Percentiles rank a stretch among this genome's conserved stretches.
Evolutionary conservation across 306 rosid genomes (phyloP).

Genomic region (Calophaca sinica): DNA sequence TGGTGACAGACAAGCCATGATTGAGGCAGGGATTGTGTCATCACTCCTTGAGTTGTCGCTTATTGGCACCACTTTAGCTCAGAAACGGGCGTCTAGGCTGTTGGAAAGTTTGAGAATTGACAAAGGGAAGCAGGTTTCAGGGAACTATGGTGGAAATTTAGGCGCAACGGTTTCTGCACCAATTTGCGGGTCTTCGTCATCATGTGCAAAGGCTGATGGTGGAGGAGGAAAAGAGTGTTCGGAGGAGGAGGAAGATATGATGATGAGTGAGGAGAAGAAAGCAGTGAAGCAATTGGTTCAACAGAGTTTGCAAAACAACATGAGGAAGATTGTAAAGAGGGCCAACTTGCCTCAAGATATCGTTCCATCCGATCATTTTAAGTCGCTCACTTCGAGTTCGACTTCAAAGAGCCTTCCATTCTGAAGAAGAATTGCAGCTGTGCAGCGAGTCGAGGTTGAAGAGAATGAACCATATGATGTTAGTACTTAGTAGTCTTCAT

Average conservation of each 20-base stretch:
- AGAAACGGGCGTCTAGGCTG: conserved; percentile 93
- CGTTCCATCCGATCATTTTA: conserved; percentile 87
- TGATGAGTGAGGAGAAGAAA: conserved; percentile 91
- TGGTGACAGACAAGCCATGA: conserved; percentile 86
- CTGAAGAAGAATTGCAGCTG: conserved; percentile 59
- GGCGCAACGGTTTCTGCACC: conserved; percentile 79
- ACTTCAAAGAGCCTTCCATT: conserved; percentile 97
- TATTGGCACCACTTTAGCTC: conserved; percentile 89
- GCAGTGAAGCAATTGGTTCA: conserved; percentile 94
- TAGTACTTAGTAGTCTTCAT: conserved; percentile 52
- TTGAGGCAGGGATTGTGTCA: conserved; percentile 82
- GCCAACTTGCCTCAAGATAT: conserved; percentile 94
- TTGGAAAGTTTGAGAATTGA: conserved; percentile 80
- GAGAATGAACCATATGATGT: conserved; percentile 50
- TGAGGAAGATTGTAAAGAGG: conserved; percentile 89
- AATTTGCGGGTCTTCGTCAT: conserved; percentile 71
- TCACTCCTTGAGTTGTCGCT: conserved; percentile 90
- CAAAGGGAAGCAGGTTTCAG: conserved; percentile 80
- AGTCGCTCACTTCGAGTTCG: conserved; percentile 80
- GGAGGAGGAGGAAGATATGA: conserved; percentile 73
- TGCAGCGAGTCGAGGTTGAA: conserved; percentile 47
- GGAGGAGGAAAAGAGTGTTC: conserved; percentile 49
- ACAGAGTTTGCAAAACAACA: conserved; percentile 91
- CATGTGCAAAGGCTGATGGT: conserved; percentile 54
- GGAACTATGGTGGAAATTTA: conserved; percentile 60